phyloP scores from a whole-genome alignment of 345 rosid genomes.

The Nasturtium officinale region DNA sequence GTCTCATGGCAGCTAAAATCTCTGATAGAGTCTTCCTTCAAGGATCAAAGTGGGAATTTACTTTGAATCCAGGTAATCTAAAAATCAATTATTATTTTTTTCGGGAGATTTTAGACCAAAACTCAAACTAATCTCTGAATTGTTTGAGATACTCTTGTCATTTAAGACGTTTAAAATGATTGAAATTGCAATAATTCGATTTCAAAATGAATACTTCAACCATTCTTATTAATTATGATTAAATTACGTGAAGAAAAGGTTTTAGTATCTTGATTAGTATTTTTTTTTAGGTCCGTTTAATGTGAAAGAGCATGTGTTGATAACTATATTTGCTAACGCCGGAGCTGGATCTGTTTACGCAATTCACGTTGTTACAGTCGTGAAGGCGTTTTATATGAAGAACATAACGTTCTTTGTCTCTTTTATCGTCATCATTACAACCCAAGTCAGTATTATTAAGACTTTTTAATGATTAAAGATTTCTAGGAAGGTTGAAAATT shows the following conservation, averaged over 20 bases:
- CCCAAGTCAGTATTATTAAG: slow-evolving; percentile 59
- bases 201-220: neutral
- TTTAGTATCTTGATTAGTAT: neutral
- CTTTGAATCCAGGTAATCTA: slow-evolving; percentile 60
- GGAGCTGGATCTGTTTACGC: slow-evolving; percentile 97
- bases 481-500: neutral
- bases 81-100: neutral
- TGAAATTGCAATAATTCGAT: neutral
- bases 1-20: slow-evolving; percentile 81
- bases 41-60: slow-evolving; percentile 75
- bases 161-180: too few relatives aligned
- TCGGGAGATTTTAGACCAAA: too few relatives aligned
- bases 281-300: slow-evolving; percentile 71
- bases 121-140: too few relatives aligned
- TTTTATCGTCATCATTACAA: slow-evolving; percentile 74
- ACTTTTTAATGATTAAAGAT: neutral
- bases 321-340: slow-evolving; percentile 92
- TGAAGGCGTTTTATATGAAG: slow-evolving; percentile 80
- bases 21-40: slow-evolving; percentile 65
- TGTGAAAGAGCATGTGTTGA: slow-evolving; percentile 92
- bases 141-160: too few relatives aligned
- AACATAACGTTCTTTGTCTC: slow-evolving; percentile 85
- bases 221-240: neutral
- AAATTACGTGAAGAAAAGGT: neutral
- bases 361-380: slow-evolving; percentile 80